These are phyloP conservation scores for Opeltia flavorubescens DNA, from an alignment of 495 filamentous ascomycete genomes.

Conservation along the genomic window DNA sequence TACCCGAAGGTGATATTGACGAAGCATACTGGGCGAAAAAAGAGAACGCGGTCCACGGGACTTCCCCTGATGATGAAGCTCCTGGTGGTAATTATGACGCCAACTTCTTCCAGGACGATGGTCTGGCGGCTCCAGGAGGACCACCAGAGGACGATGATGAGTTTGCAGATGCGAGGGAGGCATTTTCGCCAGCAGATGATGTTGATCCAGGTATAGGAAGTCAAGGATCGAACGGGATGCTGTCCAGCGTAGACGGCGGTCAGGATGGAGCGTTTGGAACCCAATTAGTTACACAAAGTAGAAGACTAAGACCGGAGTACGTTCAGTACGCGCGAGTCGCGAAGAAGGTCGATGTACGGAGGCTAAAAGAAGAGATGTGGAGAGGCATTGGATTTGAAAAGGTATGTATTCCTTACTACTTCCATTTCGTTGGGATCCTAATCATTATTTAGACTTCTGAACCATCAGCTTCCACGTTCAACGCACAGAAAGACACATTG, in stretches of 20 bases:
- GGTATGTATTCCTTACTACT: slow-evolving; percentile 6
- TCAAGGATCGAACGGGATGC: slow-evolving; percentile 25
- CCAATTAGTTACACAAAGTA: slow-evolving; percentile 75
- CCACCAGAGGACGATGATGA: slow-evolving; percentile 64
- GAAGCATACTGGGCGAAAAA: slow-evolving; percentile 92
- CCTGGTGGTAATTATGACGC: slow-evolving; percentile 74
- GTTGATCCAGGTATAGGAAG: slow-evolving; percentile 27
- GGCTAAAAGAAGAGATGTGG: slow-evolving; percentile 95
- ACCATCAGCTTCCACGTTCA: neutral
- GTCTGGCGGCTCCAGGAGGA: slow-evolving; percentile 58
- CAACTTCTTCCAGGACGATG: slow-evolving; percentile 97
- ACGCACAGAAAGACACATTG: slow-evolving; percentile 34
- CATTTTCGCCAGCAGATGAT: slow-evolving; percentile 63
- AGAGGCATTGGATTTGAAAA: slow-evolving; percentile 61
- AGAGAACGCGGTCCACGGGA: slow-evolving; percentile 37
- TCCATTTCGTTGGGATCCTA: too few species aligned
- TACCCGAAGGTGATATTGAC: slow-evolving; percentile 64
- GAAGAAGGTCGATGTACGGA: slow-evolving; percentile 96
- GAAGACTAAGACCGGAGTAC: slow-evolving; percentile 79
- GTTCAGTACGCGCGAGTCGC: slow-evolving; percentile 91
- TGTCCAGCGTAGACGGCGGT: slow-evolving; percentile 19
- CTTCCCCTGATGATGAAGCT: slow-evolving; percentile 36
- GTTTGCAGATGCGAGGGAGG: slow-evolving; percentile 85
- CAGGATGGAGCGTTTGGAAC: slow-evolving; percentile 65
- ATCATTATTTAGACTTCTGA: neutral